Evolutionary conservation across 345 rosid genomes (phyloP).

Genomic region (Arabis hirsuta): DNA sequence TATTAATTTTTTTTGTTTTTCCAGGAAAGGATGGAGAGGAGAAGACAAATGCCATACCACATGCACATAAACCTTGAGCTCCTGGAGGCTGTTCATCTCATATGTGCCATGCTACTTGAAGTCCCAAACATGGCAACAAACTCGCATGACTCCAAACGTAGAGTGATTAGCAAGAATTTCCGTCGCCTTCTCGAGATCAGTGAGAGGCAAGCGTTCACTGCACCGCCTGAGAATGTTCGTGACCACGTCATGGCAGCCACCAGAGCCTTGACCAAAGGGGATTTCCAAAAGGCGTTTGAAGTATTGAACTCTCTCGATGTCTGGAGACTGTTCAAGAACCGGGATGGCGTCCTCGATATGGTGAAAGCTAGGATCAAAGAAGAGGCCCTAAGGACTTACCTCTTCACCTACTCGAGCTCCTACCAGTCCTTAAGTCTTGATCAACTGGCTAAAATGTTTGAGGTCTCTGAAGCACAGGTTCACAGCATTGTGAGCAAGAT

Average conservation of each 20-base stretch:
- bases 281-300: constrained; percentile 66
- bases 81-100: constrained; percentile 87
- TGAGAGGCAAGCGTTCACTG: constrained; percentile 82
- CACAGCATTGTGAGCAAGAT: constrained; percentile 82
- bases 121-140: constrained; percentile 93
- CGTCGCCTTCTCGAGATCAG: constrained; percentile 78
- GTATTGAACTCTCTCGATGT: constrained; percentile 73
- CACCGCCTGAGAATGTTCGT: constrained; percentile 85
- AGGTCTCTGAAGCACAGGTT: constrained; percentile 58
- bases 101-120: constrained; percentile 93
- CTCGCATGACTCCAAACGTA: constrained; percentile 63
- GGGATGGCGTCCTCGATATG: constrained; percentile 66
- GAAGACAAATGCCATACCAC: constrained; percentile 96
- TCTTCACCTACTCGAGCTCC: constrained; percentile 67
- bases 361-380: constrained; percentile 84
- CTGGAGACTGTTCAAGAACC: constrained; percentile 76
- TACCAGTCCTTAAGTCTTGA: constrained; percentile 71
- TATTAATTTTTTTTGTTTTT: constrained; percentile 7
- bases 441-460: constrained; percentile 77
- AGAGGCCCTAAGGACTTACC: constrained; percentile 83
- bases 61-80: constrained; percentile 98
- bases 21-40: constrained; percentile 91
- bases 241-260: constrained; percentile 95
- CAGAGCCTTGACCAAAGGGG: constrained; percentile 77
- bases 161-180: constrained; percentile 84